Conservation (phyloP, 2,329 filamentous ascomycete genomes). For the Lecanoromycetidae sp. region DNA sequence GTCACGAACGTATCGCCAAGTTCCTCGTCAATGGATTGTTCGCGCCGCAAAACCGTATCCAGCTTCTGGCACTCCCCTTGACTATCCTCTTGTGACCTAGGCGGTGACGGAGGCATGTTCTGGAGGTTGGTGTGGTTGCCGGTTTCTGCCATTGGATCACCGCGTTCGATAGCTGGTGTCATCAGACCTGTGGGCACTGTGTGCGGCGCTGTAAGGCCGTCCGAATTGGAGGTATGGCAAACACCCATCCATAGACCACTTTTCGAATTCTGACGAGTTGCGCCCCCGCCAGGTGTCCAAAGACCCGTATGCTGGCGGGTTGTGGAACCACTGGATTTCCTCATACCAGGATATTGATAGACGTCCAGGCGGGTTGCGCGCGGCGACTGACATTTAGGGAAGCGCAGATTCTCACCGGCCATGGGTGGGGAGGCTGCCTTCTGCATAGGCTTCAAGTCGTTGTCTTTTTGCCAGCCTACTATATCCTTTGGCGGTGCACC, state of each 20-base stretch:
- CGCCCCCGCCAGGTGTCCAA: conserved; percentile 26
- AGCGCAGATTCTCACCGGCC: conserved; percentile 69
- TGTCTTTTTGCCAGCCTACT: conserved; percentile 20
- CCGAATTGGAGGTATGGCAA: conserved; percentile 20
- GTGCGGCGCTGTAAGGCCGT: conserved; percentile 21
- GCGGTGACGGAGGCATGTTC: conserved; percentile 19
- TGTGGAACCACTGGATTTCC: not conserved
- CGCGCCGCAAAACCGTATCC: conserved; percentile 8
- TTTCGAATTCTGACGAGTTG: conserved; percentile 7
- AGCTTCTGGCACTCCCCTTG: not conserved
- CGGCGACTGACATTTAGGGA: conserved; percentile 72
- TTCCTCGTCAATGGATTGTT: conserved; percentile 42
- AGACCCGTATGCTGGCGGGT: conserved; percentile 34
- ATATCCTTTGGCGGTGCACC: conserved; percentile 9
- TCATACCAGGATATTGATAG: conserved; percentile 42
- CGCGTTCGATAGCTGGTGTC: conserved; percentile 26
- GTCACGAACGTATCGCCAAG: conserved; percentile 79
- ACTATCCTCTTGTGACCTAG: conserved; percentile 15
- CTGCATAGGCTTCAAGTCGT: conserved; percentile 39
- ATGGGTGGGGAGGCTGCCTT: conserved; percentile 64
- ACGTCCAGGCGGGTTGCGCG: conserved; percentile 75
- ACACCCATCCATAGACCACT: conserved; percentile 24
- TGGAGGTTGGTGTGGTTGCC: not conserved
- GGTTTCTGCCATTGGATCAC: conserved; percentile 23
- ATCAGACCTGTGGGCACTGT: conserved; percentile 25